These are phyloP conservation scores for Ophidiomyces ophidiicola DNA, from an alignment of 2,329 filamentous ascomycete species.

Conservation along the genomic window DNA sequence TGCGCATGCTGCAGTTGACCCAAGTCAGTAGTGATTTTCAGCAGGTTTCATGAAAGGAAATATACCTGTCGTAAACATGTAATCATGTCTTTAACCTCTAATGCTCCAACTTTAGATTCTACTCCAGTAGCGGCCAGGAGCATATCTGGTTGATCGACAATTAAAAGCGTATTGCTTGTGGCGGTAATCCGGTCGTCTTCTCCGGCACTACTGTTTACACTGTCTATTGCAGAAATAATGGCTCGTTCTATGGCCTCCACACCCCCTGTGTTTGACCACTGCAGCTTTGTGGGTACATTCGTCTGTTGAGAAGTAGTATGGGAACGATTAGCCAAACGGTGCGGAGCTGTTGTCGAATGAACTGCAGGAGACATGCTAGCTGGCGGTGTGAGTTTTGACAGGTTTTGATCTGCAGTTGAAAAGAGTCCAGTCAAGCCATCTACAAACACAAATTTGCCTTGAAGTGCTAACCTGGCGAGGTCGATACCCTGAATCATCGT, in stretches of 20 bases:
- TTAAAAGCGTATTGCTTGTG: constrained; percentile 38
- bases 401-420: constrained; percentile 13
- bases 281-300: constrained; percentile 8
- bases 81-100: constrained; percentile 44
- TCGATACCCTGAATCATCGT: constrained; percentile 52
- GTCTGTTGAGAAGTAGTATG: constrained; percentile 2
- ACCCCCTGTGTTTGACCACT: constrained; percentile 17
- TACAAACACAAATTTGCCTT: constrained; percentile 56
- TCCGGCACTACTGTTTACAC: constrained; percentile 17
- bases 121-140: constrained; percentile 48
- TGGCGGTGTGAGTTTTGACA: constrained; percentile 5
- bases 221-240: constrained; percentile 24
- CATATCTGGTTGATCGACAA: constrained; percentile 55
- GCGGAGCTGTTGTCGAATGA: background rate
- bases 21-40: background rate
- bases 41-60: constrained; percentile 17
- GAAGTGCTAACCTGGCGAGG: constrained; percentile 46
- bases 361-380: background rate
- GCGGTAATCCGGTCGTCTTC: constrained; percentile 18
- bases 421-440: constrained; percentile 59
- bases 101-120: constrained; percentile 31
- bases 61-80: constrained; percentile 52
- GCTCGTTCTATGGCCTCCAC: constrained; percentile 27
- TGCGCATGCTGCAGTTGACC: constrained; percentile 43
- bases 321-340: background rate